Percentiles rank a stretch among this genome's conserved stretches.
Conservation (phyloP, 768 basidiomycete genomes). For the Tricholoma bakamatsutake region DNA sequence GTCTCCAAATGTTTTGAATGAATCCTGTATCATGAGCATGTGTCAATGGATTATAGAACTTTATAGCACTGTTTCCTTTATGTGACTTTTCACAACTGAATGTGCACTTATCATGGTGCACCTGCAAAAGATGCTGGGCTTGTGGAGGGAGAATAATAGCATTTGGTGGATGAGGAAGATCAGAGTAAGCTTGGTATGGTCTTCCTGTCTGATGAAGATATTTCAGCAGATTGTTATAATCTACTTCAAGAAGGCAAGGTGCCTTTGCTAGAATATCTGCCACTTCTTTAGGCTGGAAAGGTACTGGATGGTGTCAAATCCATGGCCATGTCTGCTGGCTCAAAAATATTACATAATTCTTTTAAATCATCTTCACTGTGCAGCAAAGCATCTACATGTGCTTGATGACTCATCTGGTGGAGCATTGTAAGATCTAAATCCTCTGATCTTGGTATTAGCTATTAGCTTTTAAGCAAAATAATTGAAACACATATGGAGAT, state of each 20-base stretch:
- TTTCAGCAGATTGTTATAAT: slow-evolving; percentile 13
- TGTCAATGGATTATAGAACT: slow-evolving; percentile 13
- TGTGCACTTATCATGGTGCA: slow-evolving; percentile 8
- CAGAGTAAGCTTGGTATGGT: slow-evolving; percentile 6
- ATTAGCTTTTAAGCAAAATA: too few species aligned
- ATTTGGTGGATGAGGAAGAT: slow-evolving; percentile 10
- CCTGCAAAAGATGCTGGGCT: slow-evolving; percentile 7
- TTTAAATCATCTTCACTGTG: slow-evolving; percentile 2
- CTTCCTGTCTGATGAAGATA: slow-evolving; percentile 10
- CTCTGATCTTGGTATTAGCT: too few species aligned
- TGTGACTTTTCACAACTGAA: slow-evolving; percentile 17
- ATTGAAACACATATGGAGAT: too few species aligned
- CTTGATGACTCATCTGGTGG: slow-evolving; percentile 1
- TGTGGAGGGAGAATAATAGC: slow-evolving; percentile 12
- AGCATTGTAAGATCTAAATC: too few species aligned
- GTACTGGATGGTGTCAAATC: slow-evolving; percentile 1
- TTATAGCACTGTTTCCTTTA: slow-evolving; percentile 19
- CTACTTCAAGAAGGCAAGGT: slow-evolving; percentile 2
- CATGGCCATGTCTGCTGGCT: neutral
- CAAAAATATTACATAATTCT: slow-evolving; percentile 4
- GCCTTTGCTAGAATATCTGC: slow-evolving; percentile 8
- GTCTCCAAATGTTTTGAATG: slow-evolving; percentile 12
- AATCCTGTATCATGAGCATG: slow-evolving; percentile 10
- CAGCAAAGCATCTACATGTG: slow-evolving; percentile 4
- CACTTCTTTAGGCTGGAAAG: neutral